Evolutionary conservation across 2,329 filamentous ascomycete species (phyloP).

Genomic region (Paecilomyces dactylethromorphus): DNA sequence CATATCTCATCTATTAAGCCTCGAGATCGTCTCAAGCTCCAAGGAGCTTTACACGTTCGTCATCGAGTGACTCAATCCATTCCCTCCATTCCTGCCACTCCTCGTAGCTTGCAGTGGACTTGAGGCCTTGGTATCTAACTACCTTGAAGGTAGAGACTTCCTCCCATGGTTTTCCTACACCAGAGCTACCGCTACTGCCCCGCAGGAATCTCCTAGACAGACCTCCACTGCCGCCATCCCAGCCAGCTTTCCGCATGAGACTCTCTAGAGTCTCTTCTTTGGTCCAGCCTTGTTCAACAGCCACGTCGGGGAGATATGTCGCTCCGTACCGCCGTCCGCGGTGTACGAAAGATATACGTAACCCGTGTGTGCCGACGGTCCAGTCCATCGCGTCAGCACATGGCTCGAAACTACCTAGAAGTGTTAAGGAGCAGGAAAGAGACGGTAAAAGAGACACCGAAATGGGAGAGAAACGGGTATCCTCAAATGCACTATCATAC

Average conservation of each 20-base stretch:
- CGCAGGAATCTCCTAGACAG: slow-evolving; percentile 31
- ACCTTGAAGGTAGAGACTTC: slow-evolving; percentile 68
- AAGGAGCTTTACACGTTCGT: slow-evolving; percentile 19
- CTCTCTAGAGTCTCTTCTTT: slow-evolving; percentile 87
- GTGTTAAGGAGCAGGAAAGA: slow-evolving; percentile 60
- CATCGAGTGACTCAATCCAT: slow-evolving; percentile 49
- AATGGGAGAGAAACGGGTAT: slow-evolving; percentile 56
- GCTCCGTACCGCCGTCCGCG: slow-evolving; percentile 68
- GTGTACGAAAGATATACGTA: slow-evolving; percentile 78
- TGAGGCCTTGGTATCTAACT: slow-evolving; percentile 80
- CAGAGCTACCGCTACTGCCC: slow-evolving; percentile 20
- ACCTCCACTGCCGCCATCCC: slow-evolving; percentile 54
- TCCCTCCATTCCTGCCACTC: slow-evolving; percentile 76
- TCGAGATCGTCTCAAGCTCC: background rate
- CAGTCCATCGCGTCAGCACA: slow-evolving; percentile 71
- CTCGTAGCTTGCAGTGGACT: slow-evolving; percentile 60
- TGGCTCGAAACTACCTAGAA: slow-evolving; percentile 79
- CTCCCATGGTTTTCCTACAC: slow-evolving; percentile 53
- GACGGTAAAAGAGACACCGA: slow-evolving; percentile 40
- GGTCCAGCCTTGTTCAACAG: slow-evolving; percentile 86
- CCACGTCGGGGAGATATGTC: slow-evolving; percentile 90
- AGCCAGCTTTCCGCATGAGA: slow-evolving; percentile 91
- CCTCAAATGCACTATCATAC: slow-evolving; percentile 52
- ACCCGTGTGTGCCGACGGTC: slow-evolving; percentile 77
- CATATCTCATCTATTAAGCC: background rate